Percentiles rank a stretch among this genome's conserved stretches.
These are phyloP conservation scores for Zygoascus tannicola DNA, from an alignment of 805 yeast species.

Conservation along the genomic window DNA sequence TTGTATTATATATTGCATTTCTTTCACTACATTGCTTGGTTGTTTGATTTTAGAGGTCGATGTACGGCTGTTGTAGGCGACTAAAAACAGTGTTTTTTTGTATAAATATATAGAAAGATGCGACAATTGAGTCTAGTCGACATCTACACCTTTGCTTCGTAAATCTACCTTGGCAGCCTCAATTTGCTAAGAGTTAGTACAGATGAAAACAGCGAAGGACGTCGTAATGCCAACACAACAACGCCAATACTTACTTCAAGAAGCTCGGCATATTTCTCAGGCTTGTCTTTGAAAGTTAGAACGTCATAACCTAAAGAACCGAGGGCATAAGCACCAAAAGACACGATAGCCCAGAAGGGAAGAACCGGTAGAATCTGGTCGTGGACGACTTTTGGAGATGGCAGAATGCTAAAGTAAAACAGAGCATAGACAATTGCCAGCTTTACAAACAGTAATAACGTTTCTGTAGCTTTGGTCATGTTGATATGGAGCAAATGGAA, in stretches of 20 bases:
- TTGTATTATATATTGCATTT: no score
- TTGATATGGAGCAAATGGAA: no score
- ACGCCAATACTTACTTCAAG: slow-evolving; percentile 30
- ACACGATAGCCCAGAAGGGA: slow-evolving; percentile 62
- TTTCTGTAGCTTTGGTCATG: slow-evolving; percentile 64
- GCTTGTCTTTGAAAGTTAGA: slow-evolving; percentile 59
- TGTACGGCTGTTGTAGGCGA: no score
- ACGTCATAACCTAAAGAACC: slow-evolving; percentile 63
- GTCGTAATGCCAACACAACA: no score
- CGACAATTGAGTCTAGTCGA: slow-evolving; percentile 24
- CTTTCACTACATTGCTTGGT: no score
- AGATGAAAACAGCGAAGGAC: no score
- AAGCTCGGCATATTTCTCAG: slow-evolving; percentile 55
- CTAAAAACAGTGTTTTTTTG: no score
- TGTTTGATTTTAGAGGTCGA: no score
- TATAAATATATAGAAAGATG: no score
- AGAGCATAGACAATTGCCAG: slow-evolving; percentile 46
- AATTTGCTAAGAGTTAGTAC: slow-evolving; percentile 32
- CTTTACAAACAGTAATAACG: slow-evolving; percentile 39
- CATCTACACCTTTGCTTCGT: slow-evolving; percentile 45
- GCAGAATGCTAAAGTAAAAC: slow-evolving; percentile 43
- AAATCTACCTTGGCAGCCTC: slow-evolving; percentile 55
- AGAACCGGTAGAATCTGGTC: slow-evolving; percentile 52
- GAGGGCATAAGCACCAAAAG: slow-evolving; percentile 61
- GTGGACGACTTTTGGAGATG: slow-evolving; percentile 40